phyloP scores from a whole-genome alignment of 2,329 filamentous ascomycete genomes.

The Pyrenophora teres region DNA sequence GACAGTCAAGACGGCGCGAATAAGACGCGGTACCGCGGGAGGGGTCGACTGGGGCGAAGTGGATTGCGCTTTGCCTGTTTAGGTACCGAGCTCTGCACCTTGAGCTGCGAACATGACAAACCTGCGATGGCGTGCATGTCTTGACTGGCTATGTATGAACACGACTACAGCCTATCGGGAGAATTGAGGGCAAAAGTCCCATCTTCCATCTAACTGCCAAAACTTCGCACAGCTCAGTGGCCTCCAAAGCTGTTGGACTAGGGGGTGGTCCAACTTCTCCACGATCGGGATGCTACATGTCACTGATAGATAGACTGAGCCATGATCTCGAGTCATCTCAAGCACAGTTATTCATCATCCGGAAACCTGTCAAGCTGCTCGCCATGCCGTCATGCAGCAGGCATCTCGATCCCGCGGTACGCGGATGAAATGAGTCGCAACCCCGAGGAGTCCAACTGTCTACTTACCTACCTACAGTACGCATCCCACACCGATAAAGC shows the following conservation, averaged over 20 bases:
- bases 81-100: constrained; percentile 12
- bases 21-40: constrained; percentile 16
- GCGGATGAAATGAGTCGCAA: neutral
- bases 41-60: constrained; percentile 7
- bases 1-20: constrained; percentile 17
- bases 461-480: too few relatives aligned
- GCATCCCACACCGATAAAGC: neutral
- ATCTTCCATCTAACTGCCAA: too few relatives aligned
- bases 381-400: neutral
- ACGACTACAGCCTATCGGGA: too few relatives aligned
- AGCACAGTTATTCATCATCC: neutral
- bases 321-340: neutral
- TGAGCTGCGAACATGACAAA: constrained; percentile 7
- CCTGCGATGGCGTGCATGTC: neutral
- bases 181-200: too few relatives aligned
- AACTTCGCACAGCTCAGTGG: too few relatives aligned
- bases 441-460: neutral
- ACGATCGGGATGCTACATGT: too few relatives aligned
- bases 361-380: neutral
- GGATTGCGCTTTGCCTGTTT: neutral
- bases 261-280: too few relatives aligned
- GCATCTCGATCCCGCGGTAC: neutral
- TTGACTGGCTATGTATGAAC: too few relatives aligned
- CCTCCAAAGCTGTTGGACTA: too few relatives aligned
- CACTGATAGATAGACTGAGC: neutral